Evolutionary conservation across 2,329 filamentous ascomycete genomes (phyloP).

Genomic region (Ophiobolus disseminans): DNA sequence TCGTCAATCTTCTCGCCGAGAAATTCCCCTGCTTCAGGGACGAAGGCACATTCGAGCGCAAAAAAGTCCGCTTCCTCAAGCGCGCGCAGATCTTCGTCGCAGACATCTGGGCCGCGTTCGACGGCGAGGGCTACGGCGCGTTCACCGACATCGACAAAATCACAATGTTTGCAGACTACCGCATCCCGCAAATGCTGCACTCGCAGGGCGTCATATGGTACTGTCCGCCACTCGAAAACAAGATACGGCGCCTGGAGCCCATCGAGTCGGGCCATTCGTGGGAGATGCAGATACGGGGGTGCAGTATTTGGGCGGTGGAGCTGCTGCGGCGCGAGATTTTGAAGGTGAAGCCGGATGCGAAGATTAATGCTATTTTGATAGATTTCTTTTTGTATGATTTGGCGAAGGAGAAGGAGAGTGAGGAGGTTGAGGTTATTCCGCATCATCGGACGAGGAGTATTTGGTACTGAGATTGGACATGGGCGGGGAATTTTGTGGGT

Average conservation of each 20-base stretch:
- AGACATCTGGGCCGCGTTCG: conserved; percentile 95
- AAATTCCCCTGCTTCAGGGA: conserved; percentile 89
- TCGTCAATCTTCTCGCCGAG: conserved; percentile 84
- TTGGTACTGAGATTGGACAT: conserved; percentile 72
- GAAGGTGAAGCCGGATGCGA: conserved; percentile 71
- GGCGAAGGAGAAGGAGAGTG: conserved; percentile 80
- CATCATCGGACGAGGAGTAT: conserved; percentile 93
- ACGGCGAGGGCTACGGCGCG: conserved; percentile 76
- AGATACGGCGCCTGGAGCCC: conserved; percentile 68
- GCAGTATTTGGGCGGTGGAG: conserved; percentile 96
- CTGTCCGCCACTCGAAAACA: conserved; percentile 76
- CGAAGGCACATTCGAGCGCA: conserved; percentile 75
- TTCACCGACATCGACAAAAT: conserved; percentile 94
- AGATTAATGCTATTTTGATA: conserved; percentile 86
- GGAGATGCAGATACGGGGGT: conserved; percentile 89
- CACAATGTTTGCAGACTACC: conserved; percentile 99
- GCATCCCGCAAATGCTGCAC: conserved; percentile 91
- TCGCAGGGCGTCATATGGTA: conserved; percentile 83
- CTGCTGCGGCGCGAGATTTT: conserved; percentile 83
- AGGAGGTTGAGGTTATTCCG: conserved; percentile 60
- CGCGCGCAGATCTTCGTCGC: conserved; percentile 95
- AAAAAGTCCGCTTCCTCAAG: conserved; percentile 83
- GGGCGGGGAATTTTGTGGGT: neutral
- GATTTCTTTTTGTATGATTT: conserved; percentile 98
- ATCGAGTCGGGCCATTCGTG: conserved; percentile 76